These are phyloP conservation scores for Deinandra increscens DNA, from an alignment of 129 eudicot genomes.

Conservation along the genomic window DNA sequence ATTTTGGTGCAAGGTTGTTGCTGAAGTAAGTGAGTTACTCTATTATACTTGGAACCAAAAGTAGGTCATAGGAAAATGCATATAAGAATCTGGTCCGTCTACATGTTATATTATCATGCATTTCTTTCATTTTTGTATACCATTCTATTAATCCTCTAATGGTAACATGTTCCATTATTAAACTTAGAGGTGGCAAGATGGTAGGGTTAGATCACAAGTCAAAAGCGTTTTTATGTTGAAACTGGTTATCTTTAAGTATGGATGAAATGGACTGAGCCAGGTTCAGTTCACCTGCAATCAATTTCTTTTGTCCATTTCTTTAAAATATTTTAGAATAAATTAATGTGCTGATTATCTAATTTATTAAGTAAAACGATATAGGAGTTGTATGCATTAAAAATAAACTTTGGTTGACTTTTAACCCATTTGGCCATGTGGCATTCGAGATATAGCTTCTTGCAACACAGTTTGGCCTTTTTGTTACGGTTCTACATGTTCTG, in stretches of 20 bases:
- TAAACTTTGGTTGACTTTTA: not conserved
- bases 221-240: not conserved
- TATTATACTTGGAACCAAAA: constrained; percentile 3
- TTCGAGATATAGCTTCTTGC: not conserved
- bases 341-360: not conserved
- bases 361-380: not conserved
- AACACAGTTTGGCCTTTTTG: not conserved
- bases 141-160: not conserved
- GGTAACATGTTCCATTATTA: not conserved
- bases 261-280: not conserved
- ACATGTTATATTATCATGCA: not conserved
- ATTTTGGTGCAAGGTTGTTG: constrained; percentile 72
- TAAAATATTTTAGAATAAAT: not conserved
- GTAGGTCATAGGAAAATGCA: not conserved
- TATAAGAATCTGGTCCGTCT: not conserved
- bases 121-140: not conserved
- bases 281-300: not conserved
- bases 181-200: constrained; percentile 10
- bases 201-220: not conserved
- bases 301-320: not conserved
- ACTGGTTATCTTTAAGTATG: not conserved
- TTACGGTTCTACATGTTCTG: not conserved
- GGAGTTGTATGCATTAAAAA: not conserved
- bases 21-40: constrained; percentile 66
- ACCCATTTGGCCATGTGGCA: not conserved